Conservation (phyloP, 108 stramenopile genomes). For the Stephanodiscus triporus region DNA sequence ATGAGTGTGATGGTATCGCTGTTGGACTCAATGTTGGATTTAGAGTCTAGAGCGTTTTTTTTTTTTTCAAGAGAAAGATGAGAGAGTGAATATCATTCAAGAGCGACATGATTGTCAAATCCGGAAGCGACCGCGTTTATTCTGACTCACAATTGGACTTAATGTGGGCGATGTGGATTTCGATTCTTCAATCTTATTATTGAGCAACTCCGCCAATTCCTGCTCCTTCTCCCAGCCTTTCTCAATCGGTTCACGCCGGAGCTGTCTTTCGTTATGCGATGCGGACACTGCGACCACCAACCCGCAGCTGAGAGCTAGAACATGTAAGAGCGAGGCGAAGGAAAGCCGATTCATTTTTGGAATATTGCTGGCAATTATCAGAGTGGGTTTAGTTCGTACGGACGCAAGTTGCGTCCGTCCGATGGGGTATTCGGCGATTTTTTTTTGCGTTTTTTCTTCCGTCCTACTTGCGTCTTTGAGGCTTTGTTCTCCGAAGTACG, state of each 20-base stretch:
- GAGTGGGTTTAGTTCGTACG: no score
- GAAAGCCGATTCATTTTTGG: background rate
- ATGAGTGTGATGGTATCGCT: background rate
- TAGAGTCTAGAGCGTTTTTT: background rate
- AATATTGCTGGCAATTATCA: no score
- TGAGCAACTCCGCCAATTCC: background rate
- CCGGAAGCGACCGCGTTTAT: background rate
- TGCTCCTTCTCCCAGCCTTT: conserved; percentile 19
- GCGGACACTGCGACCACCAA: background rate
- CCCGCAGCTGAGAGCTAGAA: conserved; percentile 2
- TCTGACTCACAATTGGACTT: background rate
- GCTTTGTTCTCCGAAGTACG: no score
- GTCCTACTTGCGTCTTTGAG: no score
- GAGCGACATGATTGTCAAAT: no score
- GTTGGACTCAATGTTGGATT: conserved; percentile 2
- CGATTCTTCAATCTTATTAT: conserved; percentile 14
- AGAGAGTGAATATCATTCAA: no score
- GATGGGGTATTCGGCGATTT: no score
- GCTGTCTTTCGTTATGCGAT: background rate
- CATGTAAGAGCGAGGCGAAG: background rate
- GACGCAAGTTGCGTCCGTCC: no score
- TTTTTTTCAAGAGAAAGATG: background rate
- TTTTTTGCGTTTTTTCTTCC: no score
- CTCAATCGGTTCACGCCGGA: background rate
- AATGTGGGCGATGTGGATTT: conserved; percentile 11